Conservation (phyloP, 1,284 basidiomycete species). For the Trichosporon ovoides region DNA sequence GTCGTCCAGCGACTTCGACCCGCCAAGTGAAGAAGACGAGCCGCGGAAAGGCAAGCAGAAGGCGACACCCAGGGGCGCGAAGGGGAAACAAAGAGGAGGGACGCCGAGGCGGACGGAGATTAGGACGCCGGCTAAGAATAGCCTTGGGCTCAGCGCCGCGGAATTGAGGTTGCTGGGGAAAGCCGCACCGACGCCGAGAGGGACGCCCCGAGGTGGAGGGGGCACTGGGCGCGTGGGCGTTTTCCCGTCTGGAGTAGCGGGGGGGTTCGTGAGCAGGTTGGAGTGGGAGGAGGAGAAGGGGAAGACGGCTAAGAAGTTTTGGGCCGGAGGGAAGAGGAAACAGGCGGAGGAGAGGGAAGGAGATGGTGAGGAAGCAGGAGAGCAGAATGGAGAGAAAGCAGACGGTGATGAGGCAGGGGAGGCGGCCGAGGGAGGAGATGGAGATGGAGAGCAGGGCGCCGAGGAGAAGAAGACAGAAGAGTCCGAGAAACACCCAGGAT, state of each 20-base stretch:
- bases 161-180: neutral
- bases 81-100: no score
- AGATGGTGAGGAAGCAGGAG: no score
- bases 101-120: neutral
- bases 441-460: neutral
- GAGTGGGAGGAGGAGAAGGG: no score
- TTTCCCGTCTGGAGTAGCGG: constrained; percentile 26
- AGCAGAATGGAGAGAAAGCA: no score
- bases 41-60: no score
- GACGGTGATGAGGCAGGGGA: no score
- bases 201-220: neutral
- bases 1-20: neutral
- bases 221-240: neutral
- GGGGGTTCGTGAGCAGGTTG: constrained; percentile 26
- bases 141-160: neutral
- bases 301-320: no score
- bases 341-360: no score
- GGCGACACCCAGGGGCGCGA: no score
- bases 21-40: constrained; percentile 5
- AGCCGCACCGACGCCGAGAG: neutral
- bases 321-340: no score
- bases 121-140: neutral
- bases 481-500: neutral
- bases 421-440: no score
- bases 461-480: neutral